A percentile compares a stretch with the other conserved stretches of the same genome.
Evolutionary conservation across 108 stramenopile genomes (phyloP).

Genomic region (Skeletonema marinoi): DNA sequence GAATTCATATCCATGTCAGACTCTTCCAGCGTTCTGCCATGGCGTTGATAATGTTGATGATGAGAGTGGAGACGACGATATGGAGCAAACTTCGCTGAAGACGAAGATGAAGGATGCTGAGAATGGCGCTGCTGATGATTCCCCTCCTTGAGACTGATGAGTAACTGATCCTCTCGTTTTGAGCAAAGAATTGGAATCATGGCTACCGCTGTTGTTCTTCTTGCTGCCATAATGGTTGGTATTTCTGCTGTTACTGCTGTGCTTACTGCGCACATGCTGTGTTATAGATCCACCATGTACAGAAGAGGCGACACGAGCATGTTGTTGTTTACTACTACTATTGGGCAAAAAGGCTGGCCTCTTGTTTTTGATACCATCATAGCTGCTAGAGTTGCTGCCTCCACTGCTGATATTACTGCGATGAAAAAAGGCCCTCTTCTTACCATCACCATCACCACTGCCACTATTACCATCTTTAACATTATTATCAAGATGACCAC

Average conservation of each 20-base stretch:
- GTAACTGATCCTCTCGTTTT: too few species aligned
- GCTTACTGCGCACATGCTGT: not conserved
- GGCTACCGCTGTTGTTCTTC: not conserved
- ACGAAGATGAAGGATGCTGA: too few species aligned
- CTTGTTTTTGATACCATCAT: not conserved
- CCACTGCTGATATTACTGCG: not conserved
- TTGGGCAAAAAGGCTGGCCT: not conserved
- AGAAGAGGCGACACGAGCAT: not conserved
- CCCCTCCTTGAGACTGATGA: not conserved
- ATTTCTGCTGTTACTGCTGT: not conserved
- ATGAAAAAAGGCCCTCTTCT: not conserved
- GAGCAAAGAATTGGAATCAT: too few species aligned
- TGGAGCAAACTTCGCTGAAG: not conserved
- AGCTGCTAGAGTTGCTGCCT: not conserved
- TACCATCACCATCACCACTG: not conserved
- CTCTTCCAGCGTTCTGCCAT: not conserved
- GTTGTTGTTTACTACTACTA: not conserved
- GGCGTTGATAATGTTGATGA: not conserved
- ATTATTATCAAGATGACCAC: not conserved
- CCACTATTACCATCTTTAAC: not conserved
- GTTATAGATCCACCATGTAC: not conserved
- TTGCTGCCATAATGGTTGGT: not conserved
- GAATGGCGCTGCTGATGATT: not conserved
- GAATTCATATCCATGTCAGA: not conserved
- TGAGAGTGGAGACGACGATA: not conserved